Evolutionary conservation across 306 rosid genomes (phyloP).

Genomic region (Rubus parviflorus): DNA sequence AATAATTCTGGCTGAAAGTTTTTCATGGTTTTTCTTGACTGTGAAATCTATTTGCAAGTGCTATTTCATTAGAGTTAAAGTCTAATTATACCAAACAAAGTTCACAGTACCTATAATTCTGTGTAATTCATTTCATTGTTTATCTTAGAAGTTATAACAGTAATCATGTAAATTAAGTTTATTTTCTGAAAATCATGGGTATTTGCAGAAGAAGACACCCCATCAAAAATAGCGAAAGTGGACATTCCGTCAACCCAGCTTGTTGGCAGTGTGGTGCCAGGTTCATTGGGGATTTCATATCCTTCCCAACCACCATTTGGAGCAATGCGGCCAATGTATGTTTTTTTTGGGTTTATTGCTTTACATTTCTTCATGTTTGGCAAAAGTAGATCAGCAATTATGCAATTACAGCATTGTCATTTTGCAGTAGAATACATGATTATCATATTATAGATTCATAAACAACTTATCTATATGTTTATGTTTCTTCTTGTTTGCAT

Average conservation of each 20-base stretch:
- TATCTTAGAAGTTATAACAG: not conserved
- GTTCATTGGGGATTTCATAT: conserved; percentile 67
- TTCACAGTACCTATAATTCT: not conserved
- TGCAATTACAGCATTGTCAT: not conserved
- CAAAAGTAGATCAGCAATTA: conserved; percentile 4
- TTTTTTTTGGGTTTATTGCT: conserved; percentile 17
- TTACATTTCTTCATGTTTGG: not conserved
- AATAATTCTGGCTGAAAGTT: not conserved
- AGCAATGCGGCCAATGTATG: conserved; percentile 74
- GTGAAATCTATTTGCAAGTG: not conserved
- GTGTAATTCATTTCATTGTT: not conserved
- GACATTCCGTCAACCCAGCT: conserved; percentile 62
- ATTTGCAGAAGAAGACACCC: conserved; percentile 65
- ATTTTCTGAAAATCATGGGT: conserved; percentile 20
- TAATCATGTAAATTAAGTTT: not conserved
- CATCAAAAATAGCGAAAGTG: conserved; percentile 75
- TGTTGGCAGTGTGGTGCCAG: conserved; percentile 66
- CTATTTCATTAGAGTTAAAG: not conserved
- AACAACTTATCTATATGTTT: not conserved
- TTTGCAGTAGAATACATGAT: not conserved
- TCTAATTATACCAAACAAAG: not conserved
- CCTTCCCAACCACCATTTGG: conserved; percentile 71
- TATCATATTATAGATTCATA: not conserved
- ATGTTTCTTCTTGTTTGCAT: conserved; percentile 17
- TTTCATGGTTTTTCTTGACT: not conserved